phyloP scores from a whole-genome alignment of 768 basidiomycete genomes.

The Lanmaoa rubissima region DNA sequence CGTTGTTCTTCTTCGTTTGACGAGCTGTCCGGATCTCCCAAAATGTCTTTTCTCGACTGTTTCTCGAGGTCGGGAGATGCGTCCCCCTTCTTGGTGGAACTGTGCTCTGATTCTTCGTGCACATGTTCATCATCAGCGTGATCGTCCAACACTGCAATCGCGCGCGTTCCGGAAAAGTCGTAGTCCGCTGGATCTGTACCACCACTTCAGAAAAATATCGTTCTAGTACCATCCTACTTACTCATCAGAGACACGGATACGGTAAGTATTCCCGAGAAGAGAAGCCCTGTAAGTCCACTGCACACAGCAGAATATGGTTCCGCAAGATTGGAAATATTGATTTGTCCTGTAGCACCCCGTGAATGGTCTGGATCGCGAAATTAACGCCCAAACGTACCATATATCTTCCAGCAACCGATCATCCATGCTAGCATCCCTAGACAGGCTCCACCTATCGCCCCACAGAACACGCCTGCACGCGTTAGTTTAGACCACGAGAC shows the following conservation, averaged over 20 bases:
- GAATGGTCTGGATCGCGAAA: background rate
- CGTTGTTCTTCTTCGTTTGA: constrained; percentile 6
- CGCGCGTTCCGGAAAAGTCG: constrained; percentile 37
- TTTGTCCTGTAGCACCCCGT: constrained; percentile 26
- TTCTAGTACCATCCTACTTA: constrained; percentile 13
- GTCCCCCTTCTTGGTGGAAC: background rate
- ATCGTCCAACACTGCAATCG: constrained; percentile 33
- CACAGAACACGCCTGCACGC: constrained; percentile 38
- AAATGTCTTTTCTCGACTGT: background rate
- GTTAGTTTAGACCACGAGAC: constrained; percentile 48
- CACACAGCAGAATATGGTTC: constrained; percentile 41
- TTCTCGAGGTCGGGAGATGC: constrained; percentile 18
- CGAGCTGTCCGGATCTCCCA: background rate
- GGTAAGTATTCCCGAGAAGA: constrained; percentile 39
- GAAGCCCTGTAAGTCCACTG: constrained; percentile 37
- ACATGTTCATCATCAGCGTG: background rate
- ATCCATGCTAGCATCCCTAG: constrained; percentile 51
- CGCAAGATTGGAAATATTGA: constrained; percentile 37
- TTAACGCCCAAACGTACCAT: constrained; percentile 27
- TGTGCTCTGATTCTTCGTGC: background rate
- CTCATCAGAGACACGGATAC: constrained; percentile 36
- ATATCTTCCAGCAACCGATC: constrained; percentile 50
- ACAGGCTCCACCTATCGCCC: constrained; percentile 40
- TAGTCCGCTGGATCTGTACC: constrained; percentile 35
- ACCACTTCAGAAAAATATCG: background rate